phyloP scores from a whole-genome alignment of 306 rosid species.

The Castanea mollissima region DNA sequence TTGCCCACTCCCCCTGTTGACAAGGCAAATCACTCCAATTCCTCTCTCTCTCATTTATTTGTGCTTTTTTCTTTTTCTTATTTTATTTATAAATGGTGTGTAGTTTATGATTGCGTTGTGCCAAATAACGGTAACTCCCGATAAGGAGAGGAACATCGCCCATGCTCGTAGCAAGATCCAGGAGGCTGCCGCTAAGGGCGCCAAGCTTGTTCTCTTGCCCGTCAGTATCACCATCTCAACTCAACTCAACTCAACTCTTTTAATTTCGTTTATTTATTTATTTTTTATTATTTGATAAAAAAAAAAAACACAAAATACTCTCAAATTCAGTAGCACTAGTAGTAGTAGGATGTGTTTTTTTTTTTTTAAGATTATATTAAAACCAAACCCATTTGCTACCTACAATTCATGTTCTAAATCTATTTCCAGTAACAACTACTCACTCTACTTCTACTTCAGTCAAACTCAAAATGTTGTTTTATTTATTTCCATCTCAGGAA shows the following conservation, averaged over 20 bases:
- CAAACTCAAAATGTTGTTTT: background rate
- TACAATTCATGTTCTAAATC: too few species aligned
- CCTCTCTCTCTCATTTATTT: background rate
- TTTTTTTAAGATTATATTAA: too few species aligned
- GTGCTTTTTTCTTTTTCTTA: background rate
- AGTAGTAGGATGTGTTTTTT: too few species aligned
- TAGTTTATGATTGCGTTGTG: conserved; percentile 88
- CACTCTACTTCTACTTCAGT: too few species aligned
- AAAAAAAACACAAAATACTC: too few species aligned
- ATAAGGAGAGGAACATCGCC: conserved; percentile 71
- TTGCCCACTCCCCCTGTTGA: conserved; percentile 64
- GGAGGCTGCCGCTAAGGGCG: conserved; percentile 79
- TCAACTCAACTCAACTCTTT: too few species aligned
- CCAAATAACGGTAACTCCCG: conserved; percentile 76
- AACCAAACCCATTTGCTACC: too few species aligned
- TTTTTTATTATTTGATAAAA: too few species aligned
- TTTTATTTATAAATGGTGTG: conserved; percentile 5
- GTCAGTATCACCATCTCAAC: conserved; percentile 34
- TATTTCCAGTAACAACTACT: too few species aligned
- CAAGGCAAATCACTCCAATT: conserved; percentile 40
- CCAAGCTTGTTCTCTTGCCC: conserved; percentile 77
- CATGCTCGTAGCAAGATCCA: conserved; percentile 79
- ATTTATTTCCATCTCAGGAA: conserved; percentile 50
- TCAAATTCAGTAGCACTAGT: too few species aligned
- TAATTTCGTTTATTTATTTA: too few species aligned